Percentiles rank a stretch among this genome's conserved stretches.
Evolutionary conservation across 805 yeast species (phyloP).

Genomic region (Candida manassasensis): DNA sequence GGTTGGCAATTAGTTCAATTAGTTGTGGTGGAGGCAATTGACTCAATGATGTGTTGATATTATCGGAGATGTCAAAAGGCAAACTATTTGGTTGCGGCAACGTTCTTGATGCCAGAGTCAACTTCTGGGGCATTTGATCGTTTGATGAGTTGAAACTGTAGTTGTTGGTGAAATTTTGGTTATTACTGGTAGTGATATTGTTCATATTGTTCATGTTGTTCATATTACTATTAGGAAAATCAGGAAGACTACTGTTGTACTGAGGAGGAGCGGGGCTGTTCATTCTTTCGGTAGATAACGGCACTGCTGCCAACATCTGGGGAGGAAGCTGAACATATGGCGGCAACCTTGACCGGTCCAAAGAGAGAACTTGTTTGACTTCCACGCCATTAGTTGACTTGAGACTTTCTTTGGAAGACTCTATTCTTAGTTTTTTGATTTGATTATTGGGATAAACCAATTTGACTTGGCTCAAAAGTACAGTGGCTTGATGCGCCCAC

Average conservation of each 20-base stretch:
- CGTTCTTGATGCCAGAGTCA: conserved; percentile 50
- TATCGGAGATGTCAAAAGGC: conserved; percentile 50
- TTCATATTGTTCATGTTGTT: not conserved
- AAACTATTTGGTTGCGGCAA: conserved; percentile 47
- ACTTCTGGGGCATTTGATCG: conserved; percentile 40
- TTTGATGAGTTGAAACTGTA: not conserved
- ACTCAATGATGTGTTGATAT: conserved; percentile 56
- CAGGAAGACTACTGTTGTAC: not conserved
- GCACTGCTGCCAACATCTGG: conserved; percentile 28
- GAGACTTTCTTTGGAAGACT: conserved; percentile 58
- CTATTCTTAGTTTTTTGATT: conserved; percentile 47
- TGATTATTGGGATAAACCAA: conserved; percentile 25
- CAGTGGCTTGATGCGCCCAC: conserved; percentile 50
- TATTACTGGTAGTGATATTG: not conserved
- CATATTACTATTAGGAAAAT: not conserved
- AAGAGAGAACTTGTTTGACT: conserved; percentile 38
- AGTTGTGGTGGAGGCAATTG: conserved; percentile 67
- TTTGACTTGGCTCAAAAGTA: conserved; percentile 39
- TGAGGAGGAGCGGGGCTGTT: conserved; percentile 2
- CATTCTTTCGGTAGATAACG: conserved; percentile 1
- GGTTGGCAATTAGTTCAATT: conserved; percentile 62
- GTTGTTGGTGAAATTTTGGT: not conserved
- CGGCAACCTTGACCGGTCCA: conserved; percentile 48
- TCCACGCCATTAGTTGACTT: conserved; percentile 31
- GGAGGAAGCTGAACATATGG: conserved; percentile 54